phyloP scores from a whole-genome alignment of 192 early-diverging fungal genomes.

The Chytriomyces sp. region DNA sequence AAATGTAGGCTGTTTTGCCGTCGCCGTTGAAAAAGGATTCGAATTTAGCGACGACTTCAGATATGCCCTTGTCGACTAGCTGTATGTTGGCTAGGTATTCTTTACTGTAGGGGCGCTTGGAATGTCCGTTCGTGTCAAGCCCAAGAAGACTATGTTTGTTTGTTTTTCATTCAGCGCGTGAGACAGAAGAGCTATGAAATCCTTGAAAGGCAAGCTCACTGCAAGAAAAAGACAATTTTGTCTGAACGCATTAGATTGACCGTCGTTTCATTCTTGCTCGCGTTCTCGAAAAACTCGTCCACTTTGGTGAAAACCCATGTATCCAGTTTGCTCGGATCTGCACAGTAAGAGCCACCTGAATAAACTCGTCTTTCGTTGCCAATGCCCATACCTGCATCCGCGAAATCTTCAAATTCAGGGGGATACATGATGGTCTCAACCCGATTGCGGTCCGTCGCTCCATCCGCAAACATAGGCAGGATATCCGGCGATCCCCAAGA shows the following conservation, averaged over 20 bases:
- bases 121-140: constrained; percentile 94
- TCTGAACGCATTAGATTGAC: constrained; percentile 65
- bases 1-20: constrained; percentile 83
- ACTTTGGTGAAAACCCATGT: constrained; percentile 92
- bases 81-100: constrained; percentile 88
- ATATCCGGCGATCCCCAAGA: constrained; percentile 98
- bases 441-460: constrained; percentile 74
- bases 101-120: constrained; percentile 76
- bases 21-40: constrained; percentile 79
- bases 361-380: constrained; percentile 2
- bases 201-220: too few relatives aligned
- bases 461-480: constrained; percentile 93
- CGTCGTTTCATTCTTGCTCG: constrained; percentile 45
- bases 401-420: constrained; percentile 86
- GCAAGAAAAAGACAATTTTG: constrained; percentile 88
- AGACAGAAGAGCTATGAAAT: too few relatives aligned
- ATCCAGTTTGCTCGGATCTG: constrained; percentile 83
- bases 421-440: constrained; percentile 93
- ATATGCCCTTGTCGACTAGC: constrained; percentile 77
- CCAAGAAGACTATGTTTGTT: constrained; percentile 79
- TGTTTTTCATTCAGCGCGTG: too few relatives aligned
- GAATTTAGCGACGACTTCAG: constrained; percentile 67
- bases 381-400: constrained; percentile 43
- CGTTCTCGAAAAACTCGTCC: constrained; percentile 65
- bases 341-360: background rate